Base-by-base conservation (phyloP, 257 asterid species). In the Solanum sejunctum region DNA sequence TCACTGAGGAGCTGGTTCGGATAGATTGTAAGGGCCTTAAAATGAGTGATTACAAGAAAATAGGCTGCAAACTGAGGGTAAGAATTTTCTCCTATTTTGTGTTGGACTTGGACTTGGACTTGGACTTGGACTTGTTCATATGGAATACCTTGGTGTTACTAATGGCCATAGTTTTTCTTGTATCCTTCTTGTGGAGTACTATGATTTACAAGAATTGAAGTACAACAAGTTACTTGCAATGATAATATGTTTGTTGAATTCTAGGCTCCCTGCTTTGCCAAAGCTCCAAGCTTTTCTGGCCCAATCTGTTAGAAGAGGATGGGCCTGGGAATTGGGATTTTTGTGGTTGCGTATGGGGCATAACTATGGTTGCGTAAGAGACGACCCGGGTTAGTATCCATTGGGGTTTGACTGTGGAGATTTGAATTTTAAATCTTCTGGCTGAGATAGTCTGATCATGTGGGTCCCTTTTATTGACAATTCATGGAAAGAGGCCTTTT, bases 61-160 rank as follows among this genome's bases (percentile, higher is more conserved):
- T 96, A n/a, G 99, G 99, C 84, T 92, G 95, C 94, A 96, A 95
- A 88, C 80, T 96, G 89, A 93, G 92, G 94, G 98, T 94, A 89
- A 87, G 84, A 36, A 36, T 71, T 79, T 51, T 8, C 16, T 6
- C 21, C 72, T 39, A 47, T 72, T 58, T 43, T 26, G 63, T 39
- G 28, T 45, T 45, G 57, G 32, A 39, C 6, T 32, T 32, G 36
- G 36, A 32, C 36, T 45, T 45, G 57, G 32, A 39, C 6, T 32
- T 32, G 36, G 36, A 32, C 36, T 21, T 55, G 60, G 43, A 32
- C 60, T 56, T 54, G 47, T 8, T 63, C 80, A 17, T 61, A 2
- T 28, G 10, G 12, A 36, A 32, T 6, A 41, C 28, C 10, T 71
- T 18, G 12, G 1, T 71, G 80, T 17, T 41, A 41, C 32, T 41